Evolutionary conservation across 2,329 filamentous ascomycete species (phyloP), one percentile per base, ranked within the genome.

Genomic region (Sodiomyces alkalinus): DNA sequence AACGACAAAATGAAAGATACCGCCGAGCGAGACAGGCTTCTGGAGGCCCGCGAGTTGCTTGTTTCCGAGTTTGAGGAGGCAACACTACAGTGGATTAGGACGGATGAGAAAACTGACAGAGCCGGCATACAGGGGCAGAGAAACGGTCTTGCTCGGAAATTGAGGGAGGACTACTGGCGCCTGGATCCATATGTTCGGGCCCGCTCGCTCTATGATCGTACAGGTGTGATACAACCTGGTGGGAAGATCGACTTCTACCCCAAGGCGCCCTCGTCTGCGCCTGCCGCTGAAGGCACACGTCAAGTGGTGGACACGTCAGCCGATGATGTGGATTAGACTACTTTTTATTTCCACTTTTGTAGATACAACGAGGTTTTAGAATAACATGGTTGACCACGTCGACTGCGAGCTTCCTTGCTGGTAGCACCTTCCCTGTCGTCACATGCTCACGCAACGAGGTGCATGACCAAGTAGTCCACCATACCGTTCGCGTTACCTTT

Each of bases 121-220:
- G 16, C 56, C 67, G 37, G 58, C 6, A 47, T 69, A 28, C 67
- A 70, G 46, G 54, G 57, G 26, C 66, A 70, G 49, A 62, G 83
- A 31, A 58, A 70, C 20, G 53, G 58, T 3, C 44, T 90, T 17
- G 75, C 80, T 3, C 62, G 62, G 28, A 55, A 68, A 36, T 47
- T 96, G 41, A 64, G 64, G 35, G 62, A 66, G 26, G 80, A 80
- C 41, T 98, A 96, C 56, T 98, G 90, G 87, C 64, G 66, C 21
- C 52, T 94, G 29, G 90, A 98, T 54, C 83, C 83, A 0, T 92
- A 87, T 49, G 49, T 96, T 17, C 65, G 90, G 21, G 82, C 86
- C 9, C 67, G 77, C 43, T 80, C 75, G n/a, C 54, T 82, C 35
- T 94, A 93, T 42, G 90, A 98, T 50, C 70, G 90, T 34, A 66